Evolutionary conservation across 2,329 filamentous ascomycete species (phyloP).

Genomic region (Metarhizium brunneum): DNA sequence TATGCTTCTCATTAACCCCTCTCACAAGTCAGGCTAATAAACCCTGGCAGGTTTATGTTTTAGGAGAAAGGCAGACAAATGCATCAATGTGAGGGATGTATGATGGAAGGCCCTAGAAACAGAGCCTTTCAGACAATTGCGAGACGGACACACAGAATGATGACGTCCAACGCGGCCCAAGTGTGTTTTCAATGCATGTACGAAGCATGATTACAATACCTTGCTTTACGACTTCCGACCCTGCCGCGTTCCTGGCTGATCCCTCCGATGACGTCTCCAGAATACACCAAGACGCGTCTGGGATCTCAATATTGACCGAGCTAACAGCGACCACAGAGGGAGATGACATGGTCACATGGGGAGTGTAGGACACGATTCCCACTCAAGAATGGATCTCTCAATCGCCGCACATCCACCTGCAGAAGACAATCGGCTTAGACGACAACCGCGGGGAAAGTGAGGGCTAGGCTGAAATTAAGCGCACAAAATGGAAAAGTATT

Average conservation of each 20-base stretch:
- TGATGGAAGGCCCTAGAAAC: not conserved
- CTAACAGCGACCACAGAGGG: not conserved
- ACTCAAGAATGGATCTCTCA: not conserved
- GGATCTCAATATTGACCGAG: not conserved
- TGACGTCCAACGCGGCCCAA: not conserved
- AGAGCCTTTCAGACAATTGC: not conserved
- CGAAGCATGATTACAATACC: not conserved
- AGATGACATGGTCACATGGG: not conserved
- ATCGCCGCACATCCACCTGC: not conserved
- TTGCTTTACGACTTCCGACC: not conserved
- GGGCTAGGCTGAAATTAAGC: not conserved
- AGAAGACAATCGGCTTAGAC: not conserved
- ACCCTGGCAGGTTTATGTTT: not conserved
- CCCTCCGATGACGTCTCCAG: not conserved
- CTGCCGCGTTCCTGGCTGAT: constrained; percentile 1
- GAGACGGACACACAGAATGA: not conserved
- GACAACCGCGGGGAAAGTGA: not conserved
- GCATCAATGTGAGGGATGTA: not conserved
- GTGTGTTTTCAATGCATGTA: not conserved
- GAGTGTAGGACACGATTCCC: not conserved
- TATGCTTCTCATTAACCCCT: no score
- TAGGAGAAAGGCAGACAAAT: not conserved
- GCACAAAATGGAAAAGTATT: not conserved
- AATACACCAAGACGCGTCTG: not conserved
- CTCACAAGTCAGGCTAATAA: not conserved